A percentile compares a stretch with the other conserved stretches of the same genome.
phyloP scores from a whole-genome alignment of 2,329 filamentous ascomycete species.

The Cladophialophora exuberans region DNA sequence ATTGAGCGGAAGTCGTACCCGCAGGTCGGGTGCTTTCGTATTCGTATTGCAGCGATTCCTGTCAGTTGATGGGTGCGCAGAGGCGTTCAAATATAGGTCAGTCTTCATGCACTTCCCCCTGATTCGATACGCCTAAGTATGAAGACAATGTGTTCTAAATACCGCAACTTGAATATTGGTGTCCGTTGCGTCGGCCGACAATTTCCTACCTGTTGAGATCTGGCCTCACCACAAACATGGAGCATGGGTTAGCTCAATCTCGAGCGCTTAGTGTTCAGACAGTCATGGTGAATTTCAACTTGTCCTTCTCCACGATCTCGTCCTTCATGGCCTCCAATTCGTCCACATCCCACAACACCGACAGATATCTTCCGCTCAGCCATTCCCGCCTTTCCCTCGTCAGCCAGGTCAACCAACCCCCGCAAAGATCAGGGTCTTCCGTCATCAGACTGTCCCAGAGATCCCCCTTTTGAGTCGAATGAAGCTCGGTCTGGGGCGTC shows the following conservation, averaged over 20 bases:
- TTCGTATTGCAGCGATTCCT: background rate
- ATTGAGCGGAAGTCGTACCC: background rate
- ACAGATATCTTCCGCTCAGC: constrained; percentile 27
- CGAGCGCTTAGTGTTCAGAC: background rate
- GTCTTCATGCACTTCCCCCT: no score
- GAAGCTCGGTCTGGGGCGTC: constrained; percentile 22
- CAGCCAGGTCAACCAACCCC: constrained; percentile 35
- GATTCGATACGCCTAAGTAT: no score
- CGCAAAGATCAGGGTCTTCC: constrained; percentile 32
- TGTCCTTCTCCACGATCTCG: constrained; percentile 37
- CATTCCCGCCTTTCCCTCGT: constrained; percentile 33
- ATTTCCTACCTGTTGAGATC: no score
- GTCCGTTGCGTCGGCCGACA: no score
- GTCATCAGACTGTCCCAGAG: constrained; percentile 21
- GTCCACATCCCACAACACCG: constrained; percentile 32
- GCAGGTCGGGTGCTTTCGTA: background rate
- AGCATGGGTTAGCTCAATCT: no score
- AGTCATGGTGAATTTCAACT: constrained; percentile 42
- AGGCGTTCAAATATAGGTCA: no score
- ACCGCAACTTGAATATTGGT: no score
- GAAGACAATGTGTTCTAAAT: background rate
- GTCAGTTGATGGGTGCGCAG: background rate
- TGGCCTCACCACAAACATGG: no score
- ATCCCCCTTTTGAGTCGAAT: constrained; percentile 21
- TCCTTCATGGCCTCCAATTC: constrained; percentile 31